Percentiles rank a stretch among this genome's conserved stretches.
phyloP scores from a whole-genome alignment of 306 rosid genomes.

The Inga laurina region DNA sequence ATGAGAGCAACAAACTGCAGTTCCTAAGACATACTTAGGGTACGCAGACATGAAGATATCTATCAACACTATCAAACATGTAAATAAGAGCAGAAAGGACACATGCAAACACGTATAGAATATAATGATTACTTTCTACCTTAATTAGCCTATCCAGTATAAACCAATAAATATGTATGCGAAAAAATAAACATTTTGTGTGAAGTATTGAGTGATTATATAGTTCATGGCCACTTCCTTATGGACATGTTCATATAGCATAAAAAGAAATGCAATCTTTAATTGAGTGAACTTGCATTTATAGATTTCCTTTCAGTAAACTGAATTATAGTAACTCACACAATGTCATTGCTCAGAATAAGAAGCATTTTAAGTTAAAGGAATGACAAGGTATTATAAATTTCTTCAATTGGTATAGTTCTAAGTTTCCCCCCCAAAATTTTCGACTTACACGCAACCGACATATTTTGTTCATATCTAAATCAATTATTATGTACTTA shows the following conservation, averaged over 20 bases:
- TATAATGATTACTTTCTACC: background rate
- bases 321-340: background rate
- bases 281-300: background rate
- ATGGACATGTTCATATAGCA: background rate
- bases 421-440: background rate
- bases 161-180: background rate
- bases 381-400: background rate
- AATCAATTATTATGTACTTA: background rate
- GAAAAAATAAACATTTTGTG: no score
- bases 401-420: background rate
- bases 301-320: background rate
- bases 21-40: background rate
- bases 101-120: background rate
- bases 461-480: background rate
- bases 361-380: background rate
- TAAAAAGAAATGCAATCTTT: background rate
- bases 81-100: conserved; percentile 1
- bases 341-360: background rate
- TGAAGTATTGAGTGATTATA: background rate
- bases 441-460: background rate
- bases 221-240: background rate
- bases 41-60: background rate
- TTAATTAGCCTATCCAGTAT: background rate
- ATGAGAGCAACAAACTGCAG: background rate
- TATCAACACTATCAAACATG: background rate